These are phyloP conservation scores for Magnusiomyces suaveolens DNA, from an alignment of 1,139 yeast species.

Conservation along the genomic window DNA sequence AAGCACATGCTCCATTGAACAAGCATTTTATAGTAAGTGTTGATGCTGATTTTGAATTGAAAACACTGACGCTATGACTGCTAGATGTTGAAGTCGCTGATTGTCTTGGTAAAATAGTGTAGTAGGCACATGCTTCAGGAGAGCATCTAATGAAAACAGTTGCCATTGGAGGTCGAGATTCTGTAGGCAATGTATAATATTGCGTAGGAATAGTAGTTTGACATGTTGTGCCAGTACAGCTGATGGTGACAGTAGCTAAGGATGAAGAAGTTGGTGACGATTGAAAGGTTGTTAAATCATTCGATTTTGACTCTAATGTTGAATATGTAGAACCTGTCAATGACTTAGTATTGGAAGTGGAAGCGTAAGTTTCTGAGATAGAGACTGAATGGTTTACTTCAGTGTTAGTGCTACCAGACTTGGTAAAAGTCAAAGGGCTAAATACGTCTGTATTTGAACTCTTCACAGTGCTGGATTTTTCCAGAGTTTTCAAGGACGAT, in stretches of 20 bases:
- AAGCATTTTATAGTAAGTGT: background rate
- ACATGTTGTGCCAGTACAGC: background rate
- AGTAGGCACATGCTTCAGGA: background rate
- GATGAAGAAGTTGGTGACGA: slow-evolving; percentile 2
- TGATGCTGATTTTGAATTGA: background rate
- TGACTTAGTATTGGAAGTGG: too few species aligned
- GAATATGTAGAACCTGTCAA: too few species aligned
- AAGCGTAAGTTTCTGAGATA: background rate
- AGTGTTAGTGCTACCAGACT: background rate
- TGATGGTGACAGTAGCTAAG: background rate
- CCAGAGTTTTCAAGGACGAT: background rate
- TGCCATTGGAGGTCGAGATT: background rate
- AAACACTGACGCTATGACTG: background rate
- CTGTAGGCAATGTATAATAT: background rate
- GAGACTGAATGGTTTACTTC: background rate
- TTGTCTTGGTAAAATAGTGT: background rate
- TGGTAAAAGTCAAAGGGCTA: background rate
- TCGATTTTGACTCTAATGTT: background rate
- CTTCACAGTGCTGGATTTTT: background rate
- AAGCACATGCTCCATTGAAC: background rate
- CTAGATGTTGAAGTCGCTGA: background rate
- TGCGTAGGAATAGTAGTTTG: background rate
- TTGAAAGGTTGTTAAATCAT: background rate
- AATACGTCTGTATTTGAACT: too few species aligned
- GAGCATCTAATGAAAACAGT: background rate